These are phyloP conservation scores for Alternaria alternata DNA, from an alignment of 2,329 filamentous ascomycete species.

Conservation along the genomic window DNA sequence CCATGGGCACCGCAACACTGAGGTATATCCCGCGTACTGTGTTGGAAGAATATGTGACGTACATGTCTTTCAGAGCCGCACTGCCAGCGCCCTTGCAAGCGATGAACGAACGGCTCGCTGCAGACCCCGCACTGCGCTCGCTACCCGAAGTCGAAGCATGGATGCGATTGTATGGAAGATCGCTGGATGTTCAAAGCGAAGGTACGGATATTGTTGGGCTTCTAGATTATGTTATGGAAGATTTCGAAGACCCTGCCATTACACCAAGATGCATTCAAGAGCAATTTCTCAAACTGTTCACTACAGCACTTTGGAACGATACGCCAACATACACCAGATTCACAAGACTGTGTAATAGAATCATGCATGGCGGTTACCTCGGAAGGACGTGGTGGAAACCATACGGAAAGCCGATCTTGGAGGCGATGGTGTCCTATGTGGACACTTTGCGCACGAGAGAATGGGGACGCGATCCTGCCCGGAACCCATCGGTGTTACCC, in stretches of 20 bases:
- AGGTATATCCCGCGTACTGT: constrained; percentile 26
- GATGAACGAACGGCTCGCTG: constrained; percentile 28
- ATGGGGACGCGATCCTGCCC: constrained; percentile 32
- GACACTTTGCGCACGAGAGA: constrained; percentile 27
- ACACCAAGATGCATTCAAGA: constrained; percentile 24
- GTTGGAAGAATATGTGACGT: constrained; percentile 34
- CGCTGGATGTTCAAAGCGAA: neutral
- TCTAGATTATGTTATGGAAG: neutral
- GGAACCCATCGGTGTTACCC: constrained; percentile 30
- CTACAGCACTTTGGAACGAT: constrained; percentile 19
- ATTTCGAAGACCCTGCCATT: constrained; percentile 4
- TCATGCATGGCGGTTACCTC: constrained; percentile 5
- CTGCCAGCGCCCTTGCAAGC: constrained; percentile 28
- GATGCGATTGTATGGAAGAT: constrained; percentile 32
- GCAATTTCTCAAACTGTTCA: constrained; percentile 29
- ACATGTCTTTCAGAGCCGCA: constrained; percentile 29
- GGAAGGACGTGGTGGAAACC: constrained; percentile 21
- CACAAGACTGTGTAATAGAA: neutral
- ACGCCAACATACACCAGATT: constrained; percentile 7
- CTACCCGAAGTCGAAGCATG: constrained; percentile 27
- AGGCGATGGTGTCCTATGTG: constrained; percentile 30
- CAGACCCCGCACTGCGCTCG: constrained; percentile 10
- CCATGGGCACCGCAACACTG: neutral
- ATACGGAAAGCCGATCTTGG: constrained; percentile 22
- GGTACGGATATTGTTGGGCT: neutral